These are phyloP conservation scores for Liquidambar formosana DNA, from an alignment of 164 flowering plant genomes.

Conservation along the genomic window DNA sequence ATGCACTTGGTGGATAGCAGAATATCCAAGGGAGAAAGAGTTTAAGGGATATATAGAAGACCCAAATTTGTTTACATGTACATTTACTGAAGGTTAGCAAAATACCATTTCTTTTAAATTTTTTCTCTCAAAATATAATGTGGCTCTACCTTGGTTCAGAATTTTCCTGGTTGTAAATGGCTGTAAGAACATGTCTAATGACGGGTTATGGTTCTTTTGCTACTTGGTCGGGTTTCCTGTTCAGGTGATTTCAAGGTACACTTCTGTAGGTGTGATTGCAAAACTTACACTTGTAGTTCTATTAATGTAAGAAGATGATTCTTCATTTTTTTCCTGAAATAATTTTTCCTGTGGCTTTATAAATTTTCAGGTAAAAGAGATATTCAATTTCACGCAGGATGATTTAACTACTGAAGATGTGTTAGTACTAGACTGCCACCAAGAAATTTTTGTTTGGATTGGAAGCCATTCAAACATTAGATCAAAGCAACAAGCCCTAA, in stretches of 20 bases:
- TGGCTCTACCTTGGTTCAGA: constrained; percentile 29
- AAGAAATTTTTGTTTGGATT: constrained; percentile 72
- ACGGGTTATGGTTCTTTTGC: constrained; percentile 41
- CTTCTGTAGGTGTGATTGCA: constrained; percentile 1
- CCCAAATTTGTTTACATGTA: constrained; percentile 61
- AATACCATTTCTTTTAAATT: constrained; percentile 14
- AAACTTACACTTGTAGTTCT: too few relatives aligned
- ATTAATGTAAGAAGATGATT: too few relatives aligned
- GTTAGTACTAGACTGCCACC: constrained; percentile 62
- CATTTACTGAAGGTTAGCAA: constrained; percentile 39
- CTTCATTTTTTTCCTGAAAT: not conserved
- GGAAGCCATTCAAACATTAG: constrained; percentile 50
- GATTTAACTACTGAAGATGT: constrained; percentile 86
- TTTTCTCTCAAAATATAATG: constrained; percentile 21
- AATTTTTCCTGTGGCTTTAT: not conserved
- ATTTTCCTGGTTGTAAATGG: constrained; percentile 27
- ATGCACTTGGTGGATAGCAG: constrained; percentile 61
- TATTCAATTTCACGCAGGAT: constrained; percentile 78
- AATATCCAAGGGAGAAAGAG: constrained; percentile 57
- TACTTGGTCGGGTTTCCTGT: constrained; percentile 16
- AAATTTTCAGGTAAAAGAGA: constrained; percentile 66
- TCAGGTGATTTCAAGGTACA: constrained; percentile 70
- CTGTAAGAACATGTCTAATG: constrained; percentile 36
- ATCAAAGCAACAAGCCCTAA: constrained; percentile 48
- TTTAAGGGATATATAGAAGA: constrained; percentile 38